Evolutionary conservation across 2,329 filamentous ascomycete species (phyloP).

Genomic region (Mollisiaceae sp.): DNA sequence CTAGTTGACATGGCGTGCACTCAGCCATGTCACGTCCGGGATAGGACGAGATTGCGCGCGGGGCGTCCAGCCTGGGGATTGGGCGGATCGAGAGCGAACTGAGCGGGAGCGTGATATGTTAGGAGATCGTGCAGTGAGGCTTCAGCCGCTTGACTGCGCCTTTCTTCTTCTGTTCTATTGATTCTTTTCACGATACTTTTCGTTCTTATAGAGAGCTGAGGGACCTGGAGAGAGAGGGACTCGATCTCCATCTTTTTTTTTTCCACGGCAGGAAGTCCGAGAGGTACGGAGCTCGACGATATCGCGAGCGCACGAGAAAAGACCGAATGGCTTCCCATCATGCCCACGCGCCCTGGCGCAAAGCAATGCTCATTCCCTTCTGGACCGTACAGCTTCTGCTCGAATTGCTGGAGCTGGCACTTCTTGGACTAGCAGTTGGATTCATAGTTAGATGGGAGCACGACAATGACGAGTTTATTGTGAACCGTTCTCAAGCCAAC

Average conservation of each 20-base stretch:
- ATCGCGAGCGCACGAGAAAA: neutral
- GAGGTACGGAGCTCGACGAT: neutral
- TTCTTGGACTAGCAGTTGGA: conserved; percentile 20
- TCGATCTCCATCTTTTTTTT: neutral
- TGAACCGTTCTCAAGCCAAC: conserved; percentile 10
- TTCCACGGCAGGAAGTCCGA: too few relatives aligned
- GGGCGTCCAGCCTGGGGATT: neutral
- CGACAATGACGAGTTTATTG: conserved; percentile 6
- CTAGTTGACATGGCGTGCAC: neutral
- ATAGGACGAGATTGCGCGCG: neutral
- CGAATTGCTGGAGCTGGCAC: conserved; percentile 27
- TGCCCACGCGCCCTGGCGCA: conserved; percentile 35
- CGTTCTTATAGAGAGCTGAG: neutral
- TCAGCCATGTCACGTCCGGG: neutral
- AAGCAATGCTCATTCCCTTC: conserved; percentile 34
- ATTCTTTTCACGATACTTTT: conserved; percentile 1
- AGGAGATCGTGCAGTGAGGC: neutral
- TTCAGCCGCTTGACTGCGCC: conserved; percentile 7
- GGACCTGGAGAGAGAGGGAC: neutral
- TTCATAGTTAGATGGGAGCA: conserved; percentile 16
- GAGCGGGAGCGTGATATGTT: neutral
- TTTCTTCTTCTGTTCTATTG: neutral
- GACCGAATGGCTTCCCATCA: conserved; percentile 14
- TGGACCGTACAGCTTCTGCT: conserved; percentile 36
- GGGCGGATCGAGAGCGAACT: neutral